Evolutionary conservation across 2,329 filamentous ascomycete genomes (phyloP).

Genomic region (Cercospora sojina): DNA sequence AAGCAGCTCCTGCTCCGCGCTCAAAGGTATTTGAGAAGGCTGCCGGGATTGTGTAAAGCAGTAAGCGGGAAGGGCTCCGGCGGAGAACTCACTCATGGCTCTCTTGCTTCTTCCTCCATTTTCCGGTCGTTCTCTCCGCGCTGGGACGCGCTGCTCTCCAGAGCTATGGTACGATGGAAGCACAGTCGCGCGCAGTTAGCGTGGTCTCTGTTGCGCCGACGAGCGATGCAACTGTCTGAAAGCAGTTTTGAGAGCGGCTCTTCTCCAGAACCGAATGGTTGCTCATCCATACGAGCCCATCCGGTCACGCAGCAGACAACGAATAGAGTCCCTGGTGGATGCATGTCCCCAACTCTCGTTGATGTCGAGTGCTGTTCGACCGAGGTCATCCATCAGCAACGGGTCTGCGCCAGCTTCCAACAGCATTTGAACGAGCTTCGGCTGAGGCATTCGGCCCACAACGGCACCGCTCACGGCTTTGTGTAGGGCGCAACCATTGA

Average conservation of each 20-base stretch:
- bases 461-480: conserved; percentile 16
- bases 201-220: not conserved
- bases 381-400: conserved; percentile 15
- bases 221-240: not conserved
- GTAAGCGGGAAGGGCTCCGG: no score
- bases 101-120: not conserved
- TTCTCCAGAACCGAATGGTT: not conserved
- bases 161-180: not conserved
- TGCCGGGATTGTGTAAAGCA: not conserved
- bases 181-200: not conserved
- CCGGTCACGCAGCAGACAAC: conserved; percentile 1
- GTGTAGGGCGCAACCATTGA: conserved; percentile 17
- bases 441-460: conserved; percentile 9
- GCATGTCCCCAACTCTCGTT: conserved; percentile 14
- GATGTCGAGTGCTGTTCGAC: conserved; percentile 16
- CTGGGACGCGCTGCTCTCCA: not conserved
- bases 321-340: conserved; percentile 12
- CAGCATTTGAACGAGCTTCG: conserved; percentile 14
- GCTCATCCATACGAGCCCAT: not conserved
- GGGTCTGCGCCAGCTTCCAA: conserved; percentile 17
- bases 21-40: not conserved
- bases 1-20: not conserved
- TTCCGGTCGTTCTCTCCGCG: not conserved
- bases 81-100: not conserved
- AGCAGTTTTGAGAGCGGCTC: not conserved